These are phyloP conservation scores for Rhizoclosmatium globosum DNA, from an alignment of 192 early-diverging fungal species.

Conservation along the genomic window DNA sequence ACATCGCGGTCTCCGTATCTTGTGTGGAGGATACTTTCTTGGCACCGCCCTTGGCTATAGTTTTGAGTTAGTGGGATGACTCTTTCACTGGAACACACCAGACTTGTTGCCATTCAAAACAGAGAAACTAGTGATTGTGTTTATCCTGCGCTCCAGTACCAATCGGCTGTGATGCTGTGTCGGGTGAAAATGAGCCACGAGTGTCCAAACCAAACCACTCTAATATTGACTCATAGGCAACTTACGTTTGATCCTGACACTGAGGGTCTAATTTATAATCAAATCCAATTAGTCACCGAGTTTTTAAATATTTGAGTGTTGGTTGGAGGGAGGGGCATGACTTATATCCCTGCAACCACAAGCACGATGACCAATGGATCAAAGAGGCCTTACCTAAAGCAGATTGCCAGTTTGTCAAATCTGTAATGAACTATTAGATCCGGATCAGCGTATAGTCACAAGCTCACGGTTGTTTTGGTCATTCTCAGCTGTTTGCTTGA, in stretches of 20 bases:
- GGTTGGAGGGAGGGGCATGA: no score
- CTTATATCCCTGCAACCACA: no score
- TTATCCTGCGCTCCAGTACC: neutral
- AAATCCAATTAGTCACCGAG: neutral
- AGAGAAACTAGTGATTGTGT: neutral
- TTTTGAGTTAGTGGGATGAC: neutral
- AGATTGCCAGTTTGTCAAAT: conserved; percentile 14
- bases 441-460: no score
- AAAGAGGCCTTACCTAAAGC: neutral
- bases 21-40: conserved; percentile 11
- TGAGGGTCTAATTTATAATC: no score
- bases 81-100: neutral
- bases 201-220: no score
- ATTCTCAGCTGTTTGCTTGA: conserved; percentile 14
- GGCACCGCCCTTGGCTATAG: neutral
- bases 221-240: no score
- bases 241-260: no score
- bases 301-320: no score
- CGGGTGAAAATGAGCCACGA: neutral
- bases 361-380: no score
- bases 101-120: neutral
- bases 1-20: conserved; percentile 1
- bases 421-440: no score
- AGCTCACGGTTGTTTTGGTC: conserved; percentile 9
- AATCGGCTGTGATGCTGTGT: conserved; percentile 19